Evolutionary conservation across 2,329 filamentous ascomycete species (phyloP).

Genomic region (Tolypocladium tropicale): DNA sequence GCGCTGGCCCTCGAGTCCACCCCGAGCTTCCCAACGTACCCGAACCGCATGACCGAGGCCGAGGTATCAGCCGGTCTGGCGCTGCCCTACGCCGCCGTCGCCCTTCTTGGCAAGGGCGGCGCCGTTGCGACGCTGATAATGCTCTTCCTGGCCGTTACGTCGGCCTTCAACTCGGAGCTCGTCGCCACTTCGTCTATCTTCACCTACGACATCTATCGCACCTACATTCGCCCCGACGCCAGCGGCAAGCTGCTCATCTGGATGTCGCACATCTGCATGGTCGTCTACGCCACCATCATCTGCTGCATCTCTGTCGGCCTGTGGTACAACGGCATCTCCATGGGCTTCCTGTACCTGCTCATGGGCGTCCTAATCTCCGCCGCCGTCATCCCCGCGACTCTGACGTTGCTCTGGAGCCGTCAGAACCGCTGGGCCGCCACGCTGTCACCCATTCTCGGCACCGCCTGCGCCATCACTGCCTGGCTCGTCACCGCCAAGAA

Average conservation of each 20-base stretch:
- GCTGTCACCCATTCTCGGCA: slow-evolving; percentile 55
- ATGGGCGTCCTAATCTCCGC: slow-evolving; percentile 89
- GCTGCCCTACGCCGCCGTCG: slow-evolving; percentile 75
- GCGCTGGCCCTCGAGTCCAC: slow-evolving; percentile 70
- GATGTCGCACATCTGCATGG: slow-evolving; percentile 65
- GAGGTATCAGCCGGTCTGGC: slow-evolving; percentile 79
- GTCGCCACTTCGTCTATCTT: slow-evolving; percentile 80
- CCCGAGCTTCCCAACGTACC: slow-evolving; percentile 62
- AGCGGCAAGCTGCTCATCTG: slow-evolving; percentile 68
- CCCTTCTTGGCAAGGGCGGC: slow-evolving; percentile 70
- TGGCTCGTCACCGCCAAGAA: slow-evolving; percentile 69
- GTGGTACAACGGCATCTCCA: slow-evolving; percentile 63
- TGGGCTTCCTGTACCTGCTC: slow-evolving; percentile 82
- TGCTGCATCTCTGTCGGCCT: slow-evolving; percentile 69
- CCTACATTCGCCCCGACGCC: slow-evolving; percentile 71
- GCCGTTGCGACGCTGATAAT: slow-evolving; percentile 70
- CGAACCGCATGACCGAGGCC: slow-evolving; percentile 56
- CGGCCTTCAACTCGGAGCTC: slow-evolving; percentile 70
- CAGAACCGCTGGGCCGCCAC: slow-evolving; percentile 67
- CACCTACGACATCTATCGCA: slow-evolving; percentile 83
- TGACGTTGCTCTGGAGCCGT: slow-evolving; percentile 71
- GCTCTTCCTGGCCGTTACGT: slow-evolving; percentile 86
- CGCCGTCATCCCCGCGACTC: slow-evolving; percentile 71
- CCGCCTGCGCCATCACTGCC: slow-evolving; percentile 55
- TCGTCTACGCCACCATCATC: slow-evolving; percentile 63